Percentiles rank a stretch among this genome's conserved stretches.
Conservation (phyloP, 768 basidiomycete species). For the Coprinopsis cinerea region DNA sequence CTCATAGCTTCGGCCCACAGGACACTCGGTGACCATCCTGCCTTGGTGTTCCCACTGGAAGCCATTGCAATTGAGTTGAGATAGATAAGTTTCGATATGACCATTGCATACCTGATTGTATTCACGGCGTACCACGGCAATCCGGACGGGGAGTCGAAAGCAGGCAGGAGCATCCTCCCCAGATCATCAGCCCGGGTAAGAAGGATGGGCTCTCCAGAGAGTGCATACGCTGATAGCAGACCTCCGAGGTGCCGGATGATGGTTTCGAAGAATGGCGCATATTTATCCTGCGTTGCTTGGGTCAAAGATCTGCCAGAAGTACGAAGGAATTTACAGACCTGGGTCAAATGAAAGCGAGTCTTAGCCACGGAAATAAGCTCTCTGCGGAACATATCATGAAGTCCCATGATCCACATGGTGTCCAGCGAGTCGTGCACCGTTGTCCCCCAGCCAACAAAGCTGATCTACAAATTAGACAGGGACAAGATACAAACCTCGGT, state of each 20-base stretch:
- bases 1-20: constrained; percentile 41
- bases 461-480: constrained; percentile 19
- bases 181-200: constrained; percentile 70
- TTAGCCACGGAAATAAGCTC: constrained; percentile 48
- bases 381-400: constrained; percentile 56
- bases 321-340: constrained; percentile 1
- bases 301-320: background rate
- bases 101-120: constrained; percentile 41
- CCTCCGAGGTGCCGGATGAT: constrained; percentile 84
- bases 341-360: constrained; percentile 34
- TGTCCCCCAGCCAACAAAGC: constrained; percentile 72
- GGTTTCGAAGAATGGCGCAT: constrained; percentile 67
- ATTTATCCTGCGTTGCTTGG: constrained; percentile 17
- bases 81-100: background rate
- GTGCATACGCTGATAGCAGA: constrained; percentile 70
- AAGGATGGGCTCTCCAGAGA: constrained; percentile 58
- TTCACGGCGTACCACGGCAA: constrained; percentile 68
- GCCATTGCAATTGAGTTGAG: background rate
- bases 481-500: background rate
- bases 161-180: constrained; percentile 60
- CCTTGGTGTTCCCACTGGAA: constrained; percentile 31
- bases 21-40: constrained; percentile 25
- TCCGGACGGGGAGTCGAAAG: constrained; percentile 64
- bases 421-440: constrained; percentile 77
- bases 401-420: constrained; percentile 76